Percentiles rank a stretch among this genome's conserved stretches.
phyloP scores from a whole-genome alignment of 2,329 filamentous ascomycete species.

The Bipolaris zeicola region DNA sequence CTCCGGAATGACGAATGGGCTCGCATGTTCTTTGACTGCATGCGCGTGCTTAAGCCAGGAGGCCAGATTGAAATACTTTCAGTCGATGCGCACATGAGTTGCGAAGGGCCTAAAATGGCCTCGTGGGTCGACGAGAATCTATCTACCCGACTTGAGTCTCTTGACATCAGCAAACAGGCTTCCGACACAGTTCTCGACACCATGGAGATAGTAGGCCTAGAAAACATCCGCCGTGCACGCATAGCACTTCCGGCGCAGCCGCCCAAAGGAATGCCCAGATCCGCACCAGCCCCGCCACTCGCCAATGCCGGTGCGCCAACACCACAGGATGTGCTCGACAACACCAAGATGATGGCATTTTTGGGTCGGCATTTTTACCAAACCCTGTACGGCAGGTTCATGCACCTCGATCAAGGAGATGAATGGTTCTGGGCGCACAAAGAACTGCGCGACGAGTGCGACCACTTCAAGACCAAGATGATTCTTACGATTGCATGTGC shows the following conservation, averaged over 20 bases:
- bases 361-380: slow-evolving; percentile 36
- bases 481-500: slow-evolving; percentile 35
- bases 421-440: slow-evolving; percentile 36
- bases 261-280: slow-evolving; percentile 11
- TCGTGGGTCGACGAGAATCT: slow-evolving; percentile 34
- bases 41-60: slow-evolving; percentile 36
- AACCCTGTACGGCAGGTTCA: slow-evolving; percentile 28
- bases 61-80: slow-evolving; percentile 36
- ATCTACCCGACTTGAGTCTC: slow-evolving; percentile 27
- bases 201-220: slow-evolving; percentile 36
- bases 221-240: slow-evolving; percentile 36
- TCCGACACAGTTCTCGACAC: slow-evolving; percentile 37
- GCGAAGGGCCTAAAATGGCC: slow-evolving; percentile 28
- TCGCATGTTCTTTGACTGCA: slow-evolving; percentile 36
- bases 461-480: slow-evolving; percentile 34
- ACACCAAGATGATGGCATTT: slow-evolving; percentile 34
- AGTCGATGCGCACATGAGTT: slow-evolving; percentile 32
- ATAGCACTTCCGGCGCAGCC: slow-evolving; percentile 31
- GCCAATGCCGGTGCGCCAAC: slow-evolving; percentile 15
- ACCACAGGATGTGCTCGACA: slow-evolving; percentile 27
- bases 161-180: slow-evolving; percentile 29
- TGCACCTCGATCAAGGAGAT: slow-evolving; percentile 25
- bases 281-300: slow-evolving; percentile 14
- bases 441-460: slow-evolving; percentile 30
- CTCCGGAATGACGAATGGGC: slow-evolving; percentile 37